Percentiles rank a stretch among this genome's conserved stretches.
Conservation (phyloP, 768 basidiomycete genomes). For the Astraeus odoratus region DNA sequence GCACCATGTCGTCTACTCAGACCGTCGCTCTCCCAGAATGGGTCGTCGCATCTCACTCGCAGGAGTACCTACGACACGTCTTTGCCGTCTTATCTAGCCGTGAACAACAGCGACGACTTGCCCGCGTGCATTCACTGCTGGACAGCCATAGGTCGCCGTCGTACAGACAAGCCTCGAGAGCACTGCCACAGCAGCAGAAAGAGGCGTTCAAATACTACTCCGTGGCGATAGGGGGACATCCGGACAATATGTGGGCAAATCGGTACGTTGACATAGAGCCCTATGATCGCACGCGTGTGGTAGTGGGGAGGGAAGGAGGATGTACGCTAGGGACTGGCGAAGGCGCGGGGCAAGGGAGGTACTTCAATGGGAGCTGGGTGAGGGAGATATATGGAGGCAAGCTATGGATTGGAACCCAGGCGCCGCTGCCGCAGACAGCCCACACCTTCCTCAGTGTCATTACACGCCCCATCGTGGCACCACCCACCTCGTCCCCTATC, state of each 20-base stretch:
- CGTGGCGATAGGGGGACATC: conserved; percentile 39
- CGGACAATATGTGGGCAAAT: conserved; percentile 43
- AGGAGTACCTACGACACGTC: background rate
- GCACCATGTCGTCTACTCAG: background rate
- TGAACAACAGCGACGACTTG: background rate
- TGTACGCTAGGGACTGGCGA: conserved; percentile 15
- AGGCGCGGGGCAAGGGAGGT: conserved; percentile 35
- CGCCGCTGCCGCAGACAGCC: conserved; percentile 61
- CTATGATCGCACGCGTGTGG: conserved; percentile 75
- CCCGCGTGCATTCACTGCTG: conserved; percentile 11
- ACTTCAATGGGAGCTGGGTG: conserved; percentile 87
- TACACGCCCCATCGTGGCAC: conserved; percentile 36
- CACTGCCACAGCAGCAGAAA: conserved; percentile 1
- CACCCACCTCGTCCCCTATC: conserved; percentile 26
- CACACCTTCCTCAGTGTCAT: conserved; percentile 75
- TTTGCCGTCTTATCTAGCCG: background rate
- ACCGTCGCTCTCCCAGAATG: background rate
- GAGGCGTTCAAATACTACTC: conserved; percentile 46
- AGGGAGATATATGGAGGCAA: conserved; percentile 62
- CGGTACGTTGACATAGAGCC: conserved; percentile 71
- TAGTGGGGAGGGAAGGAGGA: conserved; percentile 30
- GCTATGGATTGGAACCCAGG: conserved; percentile 85
- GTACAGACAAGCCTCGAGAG: conserved; percentile 3
- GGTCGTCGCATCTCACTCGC: background rate
- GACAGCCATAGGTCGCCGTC: conserved; percentile 3